Evolutionary conservation across 2,329 filamentous ascomycete genomes (phyloP).

Genomic region (Penicillium sp.): DNA sequence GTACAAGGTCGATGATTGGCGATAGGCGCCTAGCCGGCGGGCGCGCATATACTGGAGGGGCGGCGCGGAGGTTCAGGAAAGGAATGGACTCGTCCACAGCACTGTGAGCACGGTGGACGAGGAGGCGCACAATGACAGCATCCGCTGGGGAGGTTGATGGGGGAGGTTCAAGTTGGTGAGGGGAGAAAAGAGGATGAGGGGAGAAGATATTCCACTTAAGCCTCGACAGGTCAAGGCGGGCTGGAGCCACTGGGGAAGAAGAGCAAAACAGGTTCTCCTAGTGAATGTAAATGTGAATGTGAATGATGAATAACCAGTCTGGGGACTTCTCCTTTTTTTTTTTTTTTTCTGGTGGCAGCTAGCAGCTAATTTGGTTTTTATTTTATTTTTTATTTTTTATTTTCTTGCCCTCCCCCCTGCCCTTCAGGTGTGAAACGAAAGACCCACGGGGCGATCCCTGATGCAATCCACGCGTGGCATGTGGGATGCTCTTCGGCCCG

Average conservation of each 20-base stretch:
- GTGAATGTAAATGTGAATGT: no score
- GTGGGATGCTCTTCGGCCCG: not conserved
- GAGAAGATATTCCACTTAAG: not conserved
- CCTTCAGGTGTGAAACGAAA: no score
- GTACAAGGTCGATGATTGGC: slow-evolving; percentile 11
- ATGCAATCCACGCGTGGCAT: slow-evolving; percentile 14
- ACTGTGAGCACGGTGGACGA: slow-evolving; percentile 38
- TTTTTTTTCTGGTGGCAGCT: no score
- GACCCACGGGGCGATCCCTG: slow-evolving; percentile 24
- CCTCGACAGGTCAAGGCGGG: not conserved
- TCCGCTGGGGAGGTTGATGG: slow-evolving; percentile 24
- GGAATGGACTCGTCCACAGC: slow-evolving; percentile 37
- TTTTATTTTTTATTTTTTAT: no score
- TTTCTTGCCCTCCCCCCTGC: no score
- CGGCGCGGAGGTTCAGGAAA: slow-evolving; percentile 8
- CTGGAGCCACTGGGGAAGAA: slow-evolving; percentile 1
- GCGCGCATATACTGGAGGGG: slow-evolving; percentile 25
- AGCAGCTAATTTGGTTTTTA: no score
- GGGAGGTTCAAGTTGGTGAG: slow-evolving; percentile 6
- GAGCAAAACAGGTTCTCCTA: no score
- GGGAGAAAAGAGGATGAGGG: slow-evolving; percentile 13
- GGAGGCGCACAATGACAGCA: slow-evolving; percentile 34
- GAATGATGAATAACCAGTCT: no score
- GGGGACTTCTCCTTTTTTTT: no score
- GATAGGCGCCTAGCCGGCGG: slow-evolving; percentile 25